phyloP scores from a whole-genome alignment of 2,329 filamentous ascomycete species.

The Colletotrichum sojae region DNA sequence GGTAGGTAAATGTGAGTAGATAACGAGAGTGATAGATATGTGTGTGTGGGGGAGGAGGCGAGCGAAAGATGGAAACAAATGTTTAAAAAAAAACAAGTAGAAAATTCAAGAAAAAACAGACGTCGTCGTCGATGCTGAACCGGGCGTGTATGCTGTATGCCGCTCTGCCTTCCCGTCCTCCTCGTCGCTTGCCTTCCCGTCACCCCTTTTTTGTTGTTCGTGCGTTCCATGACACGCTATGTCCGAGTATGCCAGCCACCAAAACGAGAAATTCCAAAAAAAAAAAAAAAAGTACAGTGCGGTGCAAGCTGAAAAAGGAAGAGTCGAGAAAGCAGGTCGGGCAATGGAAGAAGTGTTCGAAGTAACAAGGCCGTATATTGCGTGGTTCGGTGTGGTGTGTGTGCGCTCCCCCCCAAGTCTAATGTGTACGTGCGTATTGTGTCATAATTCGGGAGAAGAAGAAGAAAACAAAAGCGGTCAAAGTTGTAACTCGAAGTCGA shows the following conservation, averaged over 20 bases:
- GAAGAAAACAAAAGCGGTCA: conserved; percentile 14
- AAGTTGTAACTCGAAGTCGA: conserved; percentile 20
- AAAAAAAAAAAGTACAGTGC: not conserved
- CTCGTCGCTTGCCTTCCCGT: not conserved
- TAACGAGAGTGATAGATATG: not conserved
- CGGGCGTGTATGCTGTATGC: conserved; percentile 29
- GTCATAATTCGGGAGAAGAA: conserved; percentile 36
- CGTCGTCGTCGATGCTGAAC: conserved; percentile 31
- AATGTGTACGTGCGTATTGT: conserved; percentile 31
- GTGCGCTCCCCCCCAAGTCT: conserved; percentile 23
- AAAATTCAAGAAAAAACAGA: conserved; percentile 4
- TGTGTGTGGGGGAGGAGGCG: not conserved
- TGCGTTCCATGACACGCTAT: conserved; percentile 20
- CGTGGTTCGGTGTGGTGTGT: conserved; percentile 22
- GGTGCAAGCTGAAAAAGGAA: not conserved
- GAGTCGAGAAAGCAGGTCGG: conserved; percentile 24
- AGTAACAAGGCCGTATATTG: conserved; percentile 32
- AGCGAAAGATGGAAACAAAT: too few relatives aligned
- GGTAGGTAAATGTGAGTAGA: not conserved
- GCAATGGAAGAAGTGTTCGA: conserved; percentile 4
- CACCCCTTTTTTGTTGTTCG: conserved; percentile 9
- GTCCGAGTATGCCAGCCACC: conserved; percentile 14
- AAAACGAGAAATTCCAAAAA: not conserved
- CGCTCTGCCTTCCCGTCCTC: not conserved
- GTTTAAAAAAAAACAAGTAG: not conserved